A percentile compares a stretch with the other conserved stretches of the same genome.
These are phyloP conservation scores for Vigna hirtella DNA, from an alignment of 306 rosid species.

Conservation along the genomic window DNA sequence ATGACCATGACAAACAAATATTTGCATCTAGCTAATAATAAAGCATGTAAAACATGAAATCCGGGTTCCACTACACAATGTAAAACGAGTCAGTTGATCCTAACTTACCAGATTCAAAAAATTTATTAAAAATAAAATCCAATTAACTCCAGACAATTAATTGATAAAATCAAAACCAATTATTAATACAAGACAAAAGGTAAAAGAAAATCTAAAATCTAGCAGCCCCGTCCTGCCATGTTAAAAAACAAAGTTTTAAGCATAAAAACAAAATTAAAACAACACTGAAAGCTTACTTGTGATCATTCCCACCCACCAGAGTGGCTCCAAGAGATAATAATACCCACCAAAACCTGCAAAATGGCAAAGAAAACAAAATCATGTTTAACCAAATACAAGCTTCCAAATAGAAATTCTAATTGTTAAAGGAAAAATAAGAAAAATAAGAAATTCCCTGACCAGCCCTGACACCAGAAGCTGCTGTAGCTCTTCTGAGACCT, in stretches of 20 bases:
- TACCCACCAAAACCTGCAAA: slow-evolving; percentile 82
- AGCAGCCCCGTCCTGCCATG: not conserved
- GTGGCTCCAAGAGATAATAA: slow-evolving; percentile 87
- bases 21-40: slow-evolving; percentile 4
- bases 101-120: slow-evolving; percentile 19
- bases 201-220: slow-evolving; percentile 24
- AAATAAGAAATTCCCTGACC: slow-evolving; percentile 44
- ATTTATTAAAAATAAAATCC: slow-evolving; percentile 6
- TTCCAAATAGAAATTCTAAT: not conserved
- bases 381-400: slow-evolving; percentile 20
- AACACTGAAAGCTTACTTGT: slow-evolving; percentile 63
- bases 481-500: slow-evolving; percentile 85
- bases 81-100: slow-evolving; percentile 28
- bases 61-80: slow-evolving; percentile 24
- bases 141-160: slow-evolving; percentile 13
- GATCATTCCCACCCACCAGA: slow-evolving; percentile 89
- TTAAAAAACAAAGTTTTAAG: not conserved
- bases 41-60: slow-evolving; percentile 41
- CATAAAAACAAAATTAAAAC: slow-evolving; percentile 15
- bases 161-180: slow-evolving; percentile 40
- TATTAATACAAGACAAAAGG: slow-evolving; percentile 36
- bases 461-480: slow-evolving; percentile 78
- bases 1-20: slow-evolving; percentile 24
- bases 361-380: slow-evolving; percentile 21
- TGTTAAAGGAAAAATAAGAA: not conserved